Base-by-base conservation (phyloP, 306 rosid genomes). In the Cucurbita ficifolia region DNA sequence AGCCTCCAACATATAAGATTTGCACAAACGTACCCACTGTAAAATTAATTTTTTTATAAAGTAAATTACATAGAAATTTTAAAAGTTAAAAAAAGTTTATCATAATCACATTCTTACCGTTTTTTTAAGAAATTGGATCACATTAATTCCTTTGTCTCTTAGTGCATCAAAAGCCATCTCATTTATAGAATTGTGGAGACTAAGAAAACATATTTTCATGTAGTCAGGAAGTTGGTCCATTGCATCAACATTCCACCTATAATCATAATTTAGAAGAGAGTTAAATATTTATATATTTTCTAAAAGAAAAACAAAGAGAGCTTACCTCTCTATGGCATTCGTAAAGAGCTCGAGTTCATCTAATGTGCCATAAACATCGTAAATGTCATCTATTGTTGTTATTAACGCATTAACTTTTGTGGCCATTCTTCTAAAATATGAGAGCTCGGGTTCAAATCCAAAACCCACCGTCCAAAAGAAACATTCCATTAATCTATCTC, bases 181-280 rank as follows among this genome's bases (percentile, higher is more conserved):
- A 53, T 53, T 53, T 7, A 53, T 8, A 2, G 58, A n/a, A 4
- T 53, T 53, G 58, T 53, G 29, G 8, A 53, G 58, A 18, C 29
- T 12, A 53, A 53, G 11, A 53, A 53, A 53, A 18, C 58, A 53
- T 53, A 53, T n/a, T 18, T 53, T 53, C 58, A 53, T 53, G 1
- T 53, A 73, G 4, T 64, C 64, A 5, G 76, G 81, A 3, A 81
- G 76, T 0, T 3, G 52, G 7, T 74, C 79, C 40, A 75, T 19
- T 12, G 54, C 76, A 45, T 45, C 75, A 40, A 33, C n/a, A 52
- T 81, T 62, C 81, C 81, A 81, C 43, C 79, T 60, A 9, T 29
- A 50, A 60, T 58, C 22, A 49, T 4, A 53, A n/a, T 18, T 53
- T 53, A 6, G 5, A 6, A n/a, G 5, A 53, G 0, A 16, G 19